Percentiles rank a stretch among this genome's conserved stretches.
Evolutionary conservation across 257 asterid genomes (phyloP).

Genomic region (Solanum raphanifolium): DNA sequence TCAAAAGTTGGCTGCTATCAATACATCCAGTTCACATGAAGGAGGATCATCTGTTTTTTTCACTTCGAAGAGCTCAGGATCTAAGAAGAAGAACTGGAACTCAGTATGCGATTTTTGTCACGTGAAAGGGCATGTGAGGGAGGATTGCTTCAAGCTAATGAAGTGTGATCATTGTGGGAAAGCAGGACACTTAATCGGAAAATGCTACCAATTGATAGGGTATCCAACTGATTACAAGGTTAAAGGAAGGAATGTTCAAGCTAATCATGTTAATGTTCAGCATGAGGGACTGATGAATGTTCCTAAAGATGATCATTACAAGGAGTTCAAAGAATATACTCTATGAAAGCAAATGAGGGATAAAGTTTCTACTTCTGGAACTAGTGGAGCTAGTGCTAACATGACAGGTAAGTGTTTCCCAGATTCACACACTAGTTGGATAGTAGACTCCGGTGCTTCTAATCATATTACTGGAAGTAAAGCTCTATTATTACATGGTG

Average conservation of each 20-base stretch:
- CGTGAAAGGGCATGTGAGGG: not conserved
- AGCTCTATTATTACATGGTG: not conserved
- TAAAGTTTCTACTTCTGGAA: too few relatives aligned
- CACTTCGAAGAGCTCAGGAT: too few relatives aligned
- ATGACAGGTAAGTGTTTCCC: not conserved
- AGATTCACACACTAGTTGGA: not conserved
- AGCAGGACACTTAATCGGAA: too few relatives aligned
- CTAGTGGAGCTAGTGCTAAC: too few relatives aligned
- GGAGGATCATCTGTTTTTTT: not conserved
- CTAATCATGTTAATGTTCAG: not conserved
- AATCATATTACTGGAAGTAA: not conserved
- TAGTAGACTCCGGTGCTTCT: not conserved
- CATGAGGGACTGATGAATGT: rapidly evolving
- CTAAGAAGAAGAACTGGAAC: too few relatives aligned
- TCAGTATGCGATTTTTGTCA: not conserved
- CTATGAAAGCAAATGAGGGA: not conserved
- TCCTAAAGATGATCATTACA: not conserved
- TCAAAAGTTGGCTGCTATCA: rapidly evolving
- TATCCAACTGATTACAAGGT: too few relatives aligned
- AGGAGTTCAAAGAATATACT: too few relatives aligned
- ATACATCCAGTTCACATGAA: not conserved
- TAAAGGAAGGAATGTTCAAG: too few relatives aligned
- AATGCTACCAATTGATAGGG: too few relatives aligned
- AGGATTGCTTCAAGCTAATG: not conserved
- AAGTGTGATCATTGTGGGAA: not conserved